Evolutionary conservation across 2,329 filamentous ascomycete genomes (phyloP).

Genomic region (Dendryphion nanum): DNA sequence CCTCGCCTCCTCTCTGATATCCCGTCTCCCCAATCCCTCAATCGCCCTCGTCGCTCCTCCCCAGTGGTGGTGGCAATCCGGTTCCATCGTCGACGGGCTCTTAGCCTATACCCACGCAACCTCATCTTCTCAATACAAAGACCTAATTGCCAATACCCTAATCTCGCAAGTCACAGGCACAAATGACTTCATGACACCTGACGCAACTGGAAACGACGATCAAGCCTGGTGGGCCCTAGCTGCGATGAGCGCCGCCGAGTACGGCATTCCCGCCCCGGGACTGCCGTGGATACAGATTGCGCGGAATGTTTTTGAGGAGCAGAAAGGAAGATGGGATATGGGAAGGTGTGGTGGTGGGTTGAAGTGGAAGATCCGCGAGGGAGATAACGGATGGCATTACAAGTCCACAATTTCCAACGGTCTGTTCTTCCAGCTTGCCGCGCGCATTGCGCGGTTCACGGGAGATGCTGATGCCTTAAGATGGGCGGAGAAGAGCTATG

Average conservation of each 20-base stretch:
- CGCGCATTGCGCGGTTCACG: constrained; percentile 66
- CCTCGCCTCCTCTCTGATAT: constrained; percentile 16
- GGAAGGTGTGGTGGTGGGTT: constrained; percentile 64
- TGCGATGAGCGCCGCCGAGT: constrained; percentile 65
- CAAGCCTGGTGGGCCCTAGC: constrained; percentile 71
- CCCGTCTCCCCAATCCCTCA: constrained; percentile 15
- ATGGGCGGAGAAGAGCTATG: constrained; percentile 65
- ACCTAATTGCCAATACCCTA: constrained; percentile 25
- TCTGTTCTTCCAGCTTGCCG: constrained; percentile 75
- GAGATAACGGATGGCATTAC: constrained; percentile 75
- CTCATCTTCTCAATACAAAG: constrained; percentile 40
- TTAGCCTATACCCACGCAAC: constrained; percentile 44
- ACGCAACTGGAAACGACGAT: constrained; percentile 64
- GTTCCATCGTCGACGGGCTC: constrained; percentile 22
- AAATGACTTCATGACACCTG: constrained; percentile 41
- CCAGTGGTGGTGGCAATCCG: constrained; percentile 33
- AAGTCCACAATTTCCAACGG: constrained; percentile 79
- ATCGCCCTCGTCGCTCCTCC: constrained; percentile 19
- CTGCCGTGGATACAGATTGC: constrained; percentile 62
- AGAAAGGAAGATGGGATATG: constrained; percentile 67
- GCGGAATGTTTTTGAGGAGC: constrained; percentile 69
- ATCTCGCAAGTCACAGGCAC: constrained; percentile 20
- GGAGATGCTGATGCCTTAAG: constrained; percentile 51
- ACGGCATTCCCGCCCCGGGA: constrained; percentile 57
- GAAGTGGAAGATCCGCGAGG: constrained; percentile 72